These are phyloP conservation scores for Byssothecium circinans DNA, from an alignment of 2,329 filamentous ascomycete genomes.

Conservation along the genomic window DNA sequence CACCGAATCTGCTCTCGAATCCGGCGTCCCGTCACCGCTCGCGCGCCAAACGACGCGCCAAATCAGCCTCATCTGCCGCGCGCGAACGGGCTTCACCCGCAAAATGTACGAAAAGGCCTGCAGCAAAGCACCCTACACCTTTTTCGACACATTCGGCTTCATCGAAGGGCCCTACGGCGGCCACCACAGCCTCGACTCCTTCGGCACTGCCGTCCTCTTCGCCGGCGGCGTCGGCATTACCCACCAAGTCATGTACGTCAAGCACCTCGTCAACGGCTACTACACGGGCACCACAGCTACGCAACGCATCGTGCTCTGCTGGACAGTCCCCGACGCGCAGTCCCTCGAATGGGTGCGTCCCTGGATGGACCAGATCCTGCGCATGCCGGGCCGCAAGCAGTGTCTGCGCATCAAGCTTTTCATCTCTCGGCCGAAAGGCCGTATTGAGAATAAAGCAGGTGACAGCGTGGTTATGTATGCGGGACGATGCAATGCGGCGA, in stretches of 20 bases:
- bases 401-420: constrained; percentile 64
- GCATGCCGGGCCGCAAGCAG: constrained; percentile 60
- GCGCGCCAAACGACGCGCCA: constrained; percentile 40
- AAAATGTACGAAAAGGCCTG: constrained; percentile 69
- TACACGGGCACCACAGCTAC: constrained; percentile 70
- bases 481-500: constrained; percentile 58
- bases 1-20: constrained; percentile 37
- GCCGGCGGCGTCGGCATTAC: constrained; percentile 81
- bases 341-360: constrained; percentile 64
- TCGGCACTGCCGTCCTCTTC: constrained; percentile 77
- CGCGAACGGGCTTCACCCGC: constrained; percentile 72
- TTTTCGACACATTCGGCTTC: constrained; percentile 64
- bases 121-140: constrained; percentile 60
- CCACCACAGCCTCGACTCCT: constrained; percentile 70
- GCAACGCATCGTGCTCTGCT: constrained; percentile 72
- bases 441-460: constrained; percentile 57
- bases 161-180: constrained; percentile 78
- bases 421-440: constrained; percentile 61
- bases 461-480: constrained; percentile 64
- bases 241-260: constrained; percentile 74
- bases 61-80: constrained; percentile 73
- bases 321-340: constrained; percentile 75
- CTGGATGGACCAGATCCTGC: constrained; percentile 67
- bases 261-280: constrained; percentile 70
- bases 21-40: constrained; percentile 24